Evolutionary conservation across 2,329 filamentous ascomycete genomes (phyloP).

Genomic region (Verticillium nubilum): DNA sequence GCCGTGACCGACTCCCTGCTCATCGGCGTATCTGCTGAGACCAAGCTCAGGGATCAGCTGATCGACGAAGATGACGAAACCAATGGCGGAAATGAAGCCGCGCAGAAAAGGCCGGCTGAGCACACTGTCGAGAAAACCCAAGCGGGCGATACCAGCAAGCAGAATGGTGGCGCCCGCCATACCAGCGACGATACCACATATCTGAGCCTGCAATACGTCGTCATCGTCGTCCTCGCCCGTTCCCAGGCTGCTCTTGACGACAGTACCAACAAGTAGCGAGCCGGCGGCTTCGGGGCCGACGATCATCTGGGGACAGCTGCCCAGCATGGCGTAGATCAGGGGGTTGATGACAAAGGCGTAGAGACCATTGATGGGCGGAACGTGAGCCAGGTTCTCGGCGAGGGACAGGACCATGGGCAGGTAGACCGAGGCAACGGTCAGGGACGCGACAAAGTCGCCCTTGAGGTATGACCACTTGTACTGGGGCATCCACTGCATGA

Average conservation of each 20-base stretch:
- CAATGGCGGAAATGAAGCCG: slow-evolving; percentile 96
- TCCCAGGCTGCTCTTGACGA: slow-evolving; percentile 73
- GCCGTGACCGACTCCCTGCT: slow-evolving; percentile 67
- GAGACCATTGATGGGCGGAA: slow-evolving; percentile 88
- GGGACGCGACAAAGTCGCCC: slow-evolving; percentile 79
- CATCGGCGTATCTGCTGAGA: slow-evolving; percentile 59
- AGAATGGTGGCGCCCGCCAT: slow-evolving; percentile 85
- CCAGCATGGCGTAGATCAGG: slow-evolving; percentile 82
- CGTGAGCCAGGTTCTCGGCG: slow-evolving; percentile 85
- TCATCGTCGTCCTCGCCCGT: slow-evolving; percentile 60
- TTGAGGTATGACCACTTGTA: slow-evolving; percentile 78
- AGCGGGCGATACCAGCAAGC: slow-evolving; percentile 74
- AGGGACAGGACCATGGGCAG: slow-evolving; percentile 95
- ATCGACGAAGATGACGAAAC: slow-evolving; percentile 92
- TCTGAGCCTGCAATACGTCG: slow-evolving; percentile 64
- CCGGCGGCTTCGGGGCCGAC: slow-evolving; percentile 94
- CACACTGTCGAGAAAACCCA: slow-evolving; percentile 93
- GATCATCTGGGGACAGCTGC: slow-evolving; percentile 88
- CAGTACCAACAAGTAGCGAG: slow-evolving; percentile 81
- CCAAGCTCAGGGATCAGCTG: slow-evolving; percentile 90
- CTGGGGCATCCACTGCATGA: slow-evolving; percentile 83
- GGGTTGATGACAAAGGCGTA: slow-evolving; percentile 94
- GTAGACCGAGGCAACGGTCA: slow-evolving; percentile 99
- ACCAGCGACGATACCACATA: slow-evolving; percentile 83
- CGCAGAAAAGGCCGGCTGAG: slow-evolving; percentile 86